Percentiles rank a stretch among this genome's conserved stretches.
Evolutionary conservation across 768 basidiomycete genomes (phyloP).

Genomic region (Rhodotorula graminis): DNA sequence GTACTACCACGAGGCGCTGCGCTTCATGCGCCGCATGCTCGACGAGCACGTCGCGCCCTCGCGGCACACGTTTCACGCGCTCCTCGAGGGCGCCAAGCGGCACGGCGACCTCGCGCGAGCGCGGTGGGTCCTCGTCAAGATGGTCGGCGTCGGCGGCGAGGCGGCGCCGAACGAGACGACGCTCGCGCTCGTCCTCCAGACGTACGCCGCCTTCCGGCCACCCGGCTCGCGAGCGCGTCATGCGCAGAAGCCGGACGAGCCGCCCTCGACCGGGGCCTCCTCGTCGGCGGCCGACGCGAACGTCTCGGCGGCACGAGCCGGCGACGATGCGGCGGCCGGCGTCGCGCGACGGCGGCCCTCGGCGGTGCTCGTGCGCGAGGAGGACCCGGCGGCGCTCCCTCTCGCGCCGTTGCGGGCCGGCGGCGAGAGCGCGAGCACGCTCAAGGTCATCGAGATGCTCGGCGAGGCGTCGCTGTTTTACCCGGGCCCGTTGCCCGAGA

Average conservation of each 20-base stretch:
- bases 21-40: constrained; percentile 80
- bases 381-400: constrained; percentile 15
- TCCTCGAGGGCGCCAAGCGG: constrained; percentile 86
- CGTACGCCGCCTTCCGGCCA: constrained; percentile 30
- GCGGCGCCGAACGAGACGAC: constrained; percentile 22
- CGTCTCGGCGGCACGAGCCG: no score
- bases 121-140: constrained; percentile 86
- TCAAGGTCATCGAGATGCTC: constrained; percentile 19
- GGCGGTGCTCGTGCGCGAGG: background rate
- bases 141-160: constrained; percentile 52
- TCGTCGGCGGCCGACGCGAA: background rate
- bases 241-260: no score
- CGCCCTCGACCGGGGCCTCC: background rate
- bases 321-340: no score
- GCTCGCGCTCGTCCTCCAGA: constrained; percentile 34
- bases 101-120: constrained; percentile 74
- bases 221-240: background rate
- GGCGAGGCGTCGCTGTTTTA: constrained; percentile 33
- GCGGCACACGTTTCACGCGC: constrained; percentile 65
- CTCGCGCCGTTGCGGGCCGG: background rate
- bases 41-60: constrained; percentile 59
- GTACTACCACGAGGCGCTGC: constrained; percentile 67
- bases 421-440: background rate
- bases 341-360: constrained; percentile 1
- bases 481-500: constrained; percentile 35